A percentile compares a stretch with the other conserved stretches of the same genome.
These are phyloP conservation scores for Tricholoma sp. DNA, from an alignment of 768 basidiomycete genomes.

Conservation along the genomic window DNA sequence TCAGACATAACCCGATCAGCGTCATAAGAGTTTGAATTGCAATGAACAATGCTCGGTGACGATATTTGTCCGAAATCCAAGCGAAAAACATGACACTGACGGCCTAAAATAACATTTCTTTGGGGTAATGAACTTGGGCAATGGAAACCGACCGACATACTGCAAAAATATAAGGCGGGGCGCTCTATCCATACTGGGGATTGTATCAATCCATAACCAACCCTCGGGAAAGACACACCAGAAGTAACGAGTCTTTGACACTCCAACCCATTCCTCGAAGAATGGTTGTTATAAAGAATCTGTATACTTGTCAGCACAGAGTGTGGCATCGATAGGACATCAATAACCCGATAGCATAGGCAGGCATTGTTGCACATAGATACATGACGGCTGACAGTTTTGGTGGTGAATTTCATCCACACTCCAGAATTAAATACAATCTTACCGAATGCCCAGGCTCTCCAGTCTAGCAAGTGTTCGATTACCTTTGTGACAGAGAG, in stretches of 20 bases:
- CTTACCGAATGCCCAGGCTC: conserved; percentile 42
- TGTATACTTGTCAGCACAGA: conserved; percentile 11
- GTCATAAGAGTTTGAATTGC: conserved; percentile 36
- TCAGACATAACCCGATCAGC: conserved; percentile 36
- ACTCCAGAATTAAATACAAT: background rate
- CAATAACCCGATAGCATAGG: conserved; percentile 42
- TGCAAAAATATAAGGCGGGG: conserved; percentile 44
- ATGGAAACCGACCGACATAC: conserved; percentile 23
- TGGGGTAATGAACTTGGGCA: conserved; percentile 3
- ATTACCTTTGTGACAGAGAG: conserved; percentile 31
- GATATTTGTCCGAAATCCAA: conserved; percentile 42
- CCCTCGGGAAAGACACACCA: conserved; percentile 24
- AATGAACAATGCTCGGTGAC: conserved; percentile 37
- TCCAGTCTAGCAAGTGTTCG: conserved; percentile 41
- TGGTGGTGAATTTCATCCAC: background rate
- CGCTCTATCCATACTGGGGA: conserved; percentile 27
- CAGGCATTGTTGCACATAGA: conserved; percentile 45
- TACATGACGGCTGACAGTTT: conserved; percentile 37
- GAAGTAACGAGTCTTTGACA: conserved; percentile 32
- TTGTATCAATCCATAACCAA: background rate
- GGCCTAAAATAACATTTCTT: conserved; percentile 21
- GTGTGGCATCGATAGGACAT: background rate
- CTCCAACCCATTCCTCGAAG: conserved; percentile 47
- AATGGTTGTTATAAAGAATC: conserved; percentile 44
- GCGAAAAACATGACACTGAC: conserved; percentile 37